Conservation (phyloP, 208 protist genomes). For the Leishmania mexicana region DNA sequence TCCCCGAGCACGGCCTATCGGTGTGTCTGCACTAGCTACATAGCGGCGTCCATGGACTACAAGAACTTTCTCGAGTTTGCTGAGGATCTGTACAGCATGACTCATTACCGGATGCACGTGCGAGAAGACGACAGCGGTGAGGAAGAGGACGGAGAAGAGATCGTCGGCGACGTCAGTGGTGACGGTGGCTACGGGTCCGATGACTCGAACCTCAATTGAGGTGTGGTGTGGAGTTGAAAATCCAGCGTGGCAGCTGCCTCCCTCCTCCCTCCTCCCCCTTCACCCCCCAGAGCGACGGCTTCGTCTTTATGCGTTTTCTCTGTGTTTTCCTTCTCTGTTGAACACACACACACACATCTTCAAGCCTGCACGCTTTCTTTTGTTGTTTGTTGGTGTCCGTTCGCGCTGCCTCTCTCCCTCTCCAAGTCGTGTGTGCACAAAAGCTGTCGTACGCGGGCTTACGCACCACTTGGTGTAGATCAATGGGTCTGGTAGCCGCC, state of each 20-base stretch:
- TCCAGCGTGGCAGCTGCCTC: not conserved
- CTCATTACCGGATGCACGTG: slow-evolving; percentile 26
- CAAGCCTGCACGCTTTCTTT: not conserved
- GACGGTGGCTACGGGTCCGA: not conserved
- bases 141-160: slow-evolving; percentile 1
- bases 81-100: slow-evolving; percentile 57
- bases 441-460: not conserved
- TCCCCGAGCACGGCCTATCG: slow-evolving; percentile 35
- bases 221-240: not conserved
- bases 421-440: not conserved
- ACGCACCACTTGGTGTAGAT: not conserved
- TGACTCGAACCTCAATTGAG: not conserved
- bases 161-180: not conserved
- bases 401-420: not conserved
- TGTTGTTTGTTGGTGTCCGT: not conserved
- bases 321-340: not conserved
- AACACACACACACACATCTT: not conserved
- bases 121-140: slow-evolving; percentile 16
- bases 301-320: not conserved
- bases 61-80: slow-evolving; percentile 71
- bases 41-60: slow-evolving; percentile 74
- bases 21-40: slow-evolving; percentile 71
- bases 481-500: not conserved
- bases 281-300: not conserved
- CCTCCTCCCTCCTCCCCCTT: not conserved